Base-by-base conservation (phyloP, 441 rosid genomes). In the Hura crepitans region DNA sequence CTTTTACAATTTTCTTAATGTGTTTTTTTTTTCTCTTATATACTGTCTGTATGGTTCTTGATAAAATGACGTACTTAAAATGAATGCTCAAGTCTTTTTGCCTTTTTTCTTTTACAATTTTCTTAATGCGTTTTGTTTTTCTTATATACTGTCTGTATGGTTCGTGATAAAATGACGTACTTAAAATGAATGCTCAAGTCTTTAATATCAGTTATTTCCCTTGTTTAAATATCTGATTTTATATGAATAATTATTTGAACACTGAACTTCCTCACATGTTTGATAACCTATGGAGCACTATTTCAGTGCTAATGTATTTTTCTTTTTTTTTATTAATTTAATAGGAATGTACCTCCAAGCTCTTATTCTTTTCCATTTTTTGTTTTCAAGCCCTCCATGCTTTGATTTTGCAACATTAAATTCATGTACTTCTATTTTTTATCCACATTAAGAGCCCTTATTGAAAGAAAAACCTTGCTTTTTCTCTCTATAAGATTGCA, bases 1-100 rank as follows among this genome's bases (percentile, higher is more conserved):
- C 8, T 7, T 7, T 39, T 35, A 3, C 6, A 35, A 10, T 8
- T 42, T 42, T 8, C 11, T 10, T 23, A 2, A 12, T 8, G 5
- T 45, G 17, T 13, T 46, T 22, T 74, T 35, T 37, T 13, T 13
- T 53, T 15, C 72, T 30, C 20, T 65, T 13, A n/a, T 35, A 0
- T 35, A 59, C 61, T 51, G 51, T 22, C 42, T 79, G 83, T 74
- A 79, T 79, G 83, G 66, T 55, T 77, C 45, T 54, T 51, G 68
- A 75, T 78, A 79, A 78, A 80, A 50, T 25, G 27, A 54, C 23
- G 58, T 54, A 31, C 31, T 54, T 15, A 23, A 54, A 72, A 35
- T 27, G 58, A 22, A 31, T 30, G 30, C 65, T n/a, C 43, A 25
- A 30, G 22, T 46, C 55, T 15, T 57, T 45, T 67, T 9, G 0